These are phyloP conservation scores for Zygosaccharomyces pseudobailii DNA, from an alignment of 1,139 yeast species.

Conservation along the genomic window DNA sequence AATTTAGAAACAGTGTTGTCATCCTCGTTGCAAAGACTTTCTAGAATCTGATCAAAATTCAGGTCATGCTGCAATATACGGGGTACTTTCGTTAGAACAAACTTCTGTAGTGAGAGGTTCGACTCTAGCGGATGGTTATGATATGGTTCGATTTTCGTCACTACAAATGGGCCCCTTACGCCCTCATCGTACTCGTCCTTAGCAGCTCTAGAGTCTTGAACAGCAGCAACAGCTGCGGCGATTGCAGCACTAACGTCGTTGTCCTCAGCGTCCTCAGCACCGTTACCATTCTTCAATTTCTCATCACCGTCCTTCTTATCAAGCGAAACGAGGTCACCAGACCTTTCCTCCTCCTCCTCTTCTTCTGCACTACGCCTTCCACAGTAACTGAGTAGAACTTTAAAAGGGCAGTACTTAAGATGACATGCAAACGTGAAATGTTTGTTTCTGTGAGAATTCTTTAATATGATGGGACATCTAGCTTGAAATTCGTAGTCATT, in stretches of 20 bases:
- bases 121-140: slow-evolving; percentile 34
- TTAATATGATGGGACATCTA: slow-evolving; percentile 33
- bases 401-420: slow-evolving; percentile 32
- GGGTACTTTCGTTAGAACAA: slow-evolving; percentile 34
- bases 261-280: slow-evolving; percentile 12
- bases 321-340: slow-evolving; percentile 7
- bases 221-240: slow-evolving; percentile 29
- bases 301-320: slow-evolving; percentile 10
- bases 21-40: slow-evolving; percentile 30
- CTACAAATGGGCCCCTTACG: slow-evolving; percentile 31
- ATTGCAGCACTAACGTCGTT: slow-evolving; percentile 31
- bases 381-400: slow-evolving; percentile 30
- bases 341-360: slow-evolving; percentile 12
- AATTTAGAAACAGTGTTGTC: slow-evolving; percentile 32
- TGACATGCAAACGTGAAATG: slow-evolving; percentile 36
- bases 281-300: slow-evolving; percentile 5
- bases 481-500: slow-evolving; percentile 35
- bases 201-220: slow-evolving; percentile 13
- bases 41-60: slow-evolving; percentile 31
- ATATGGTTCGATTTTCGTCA: slow-evolving; percentile 34
- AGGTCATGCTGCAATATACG: slow-evolving; percentile 32
- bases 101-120: slow-evolving; percentile 29
- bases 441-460: slow-evolving; percentile 34
- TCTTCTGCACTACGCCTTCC: slow-evolving; percentile 16
- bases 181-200: slow-evolving; percentile 9